Conservation (phyloP, 2,329 filamentous ascomycete genomes). For the Fusarium pseudoanthophilum region DNA sequence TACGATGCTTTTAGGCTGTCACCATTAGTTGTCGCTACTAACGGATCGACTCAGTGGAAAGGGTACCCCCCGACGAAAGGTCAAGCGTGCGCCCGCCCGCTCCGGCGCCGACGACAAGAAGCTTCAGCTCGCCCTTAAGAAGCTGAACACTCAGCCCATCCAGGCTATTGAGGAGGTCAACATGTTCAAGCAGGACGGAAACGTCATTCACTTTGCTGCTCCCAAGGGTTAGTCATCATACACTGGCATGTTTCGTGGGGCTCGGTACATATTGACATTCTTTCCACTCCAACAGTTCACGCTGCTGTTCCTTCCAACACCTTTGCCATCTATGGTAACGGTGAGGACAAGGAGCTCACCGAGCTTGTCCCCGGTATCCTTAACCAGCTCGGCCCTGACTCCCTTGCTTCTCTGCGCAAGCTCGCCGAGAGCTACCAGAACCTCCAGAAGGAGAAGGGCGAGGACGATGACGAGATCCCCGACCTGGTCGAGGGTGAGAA, state of each 20-base stretch:
- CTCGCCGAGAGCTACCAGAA: slow-evolving; percentile 99
- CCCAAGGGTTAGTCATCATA: slow-evolving; percentile 82
- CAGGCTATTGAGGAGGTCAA: slow-evolving; percentile 99
- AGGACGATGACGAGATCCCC: slow-evolving; percentile 91
- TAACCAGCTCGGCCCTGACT: slow-evolving; percentile 99
- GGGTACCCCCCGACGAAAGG: slow-evolving; percentile 96
- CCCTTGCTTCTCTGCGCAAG: slow-evolving; percentile 96
- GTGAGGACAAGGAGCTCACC: slow-evolving; percentile 99
- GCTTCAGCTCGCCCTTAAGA: slow-evolving; percentile 96
- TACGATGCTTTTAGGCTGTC: slow-evolving; percentile 22
- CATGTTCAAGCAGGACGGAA: slow-evolving; percentile 99
- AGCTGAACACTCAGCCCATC: slow-evolving; percentile 99
- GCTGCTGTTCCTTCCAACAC: slow-evolving; percentile 98
- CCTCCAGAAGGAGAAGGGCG: slow-evolving; percentile 93
- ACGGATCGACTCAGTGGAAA: slow-evolving; percentile 74
- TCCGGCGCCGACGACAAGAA: slow-evolving; percentile 99
- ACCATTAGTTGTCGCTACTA: slow-evolving; percentile 43
- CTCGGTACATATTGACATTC: slow-evolving; percentile 38
- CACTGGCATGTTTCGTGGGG: slow-evolving; percentile 25
- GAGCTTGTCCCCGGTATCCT: slow-evolving; percentile 99
- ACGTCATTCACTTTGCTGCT: slow-evolving; percentile 98
- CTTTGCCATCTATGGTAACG: slow-evolving; percentile 98
- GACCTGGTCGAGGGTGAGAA: slow-evolving; percentile 97
- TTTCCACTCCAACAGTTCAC: slow-evolving; percentile 73
- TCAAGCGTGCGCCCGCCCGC: slow-evolving; percentile 96